A percentile compares a stretch with the other conserved stretches of the same genome.
Evolutionary conservation across 139 green algal species (phyloP).

Genomic region (Chlorella sp.): DNA sequence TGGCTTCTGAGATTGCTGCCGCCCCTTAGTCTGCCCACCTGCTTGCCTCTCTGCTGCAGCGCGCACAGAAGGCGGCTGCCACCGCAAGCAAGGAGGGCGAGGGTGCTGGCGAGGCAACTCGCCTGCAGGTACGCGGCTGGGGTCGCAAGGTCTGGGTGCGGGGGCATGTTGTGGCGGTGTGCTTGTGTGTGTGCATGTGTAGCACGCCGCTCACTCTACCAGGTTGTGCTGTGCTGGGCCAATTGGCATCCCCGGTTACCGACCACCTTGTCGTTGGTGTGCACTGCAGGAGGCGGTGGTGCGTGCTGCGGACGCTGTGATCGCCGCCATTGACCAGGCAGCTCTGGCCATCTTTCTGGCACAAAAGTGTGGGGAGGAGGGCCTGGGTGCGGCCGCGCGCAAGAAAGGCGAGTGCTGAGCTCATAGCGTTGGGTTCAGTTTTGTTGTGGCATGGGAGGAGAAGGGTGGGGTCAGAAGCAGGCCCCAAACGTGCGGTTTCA

Average conservation of each 20-base stretch:
- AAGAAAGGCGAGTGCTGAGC: slow-evolving; percentile 45
- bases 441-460: too few relatives aligned
- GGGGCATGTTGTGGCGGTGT: background rate
- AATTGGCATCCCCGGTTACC: too few relatives aligned
- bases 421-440: too few relatives aligned
- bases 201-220: too few relatives aligned
- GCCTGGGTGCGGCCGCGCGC: slow-evolving; percentile 41
- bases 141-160: background rate
- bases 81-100: background rate
- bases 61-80: background rate
- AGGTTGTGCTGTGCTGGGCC: too few relatives aligned
- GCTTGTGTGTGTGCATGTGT: too few relatives aligned
- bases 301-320: slow-evolving; percentile 58
- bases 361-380: slow-evolving; percentile 68
- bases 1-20: too few relatives aligned
- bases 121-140: background rate
- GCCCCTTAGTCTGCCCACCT: too few relatives aligned
- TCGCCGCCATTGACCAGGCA: slow-evolving; percentile 65
- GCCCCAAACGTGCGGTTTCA: too few relatives aligned
- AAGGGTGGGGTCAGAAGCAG: too few relatives aligned
- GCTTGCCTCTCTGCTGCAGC: slow-evolving; percentile 45
- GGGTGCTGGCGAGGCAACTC: background rate
- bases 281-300: slow-evolving; percentile 40
- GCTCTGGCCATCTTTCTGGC: slow-evolving; percentile 65
- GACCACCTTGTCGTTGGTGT: too few relatives aligned